Conservation (phyloP, 2,329 filamentous ascomycete species). For the Claviceps arundinis region DNA sequence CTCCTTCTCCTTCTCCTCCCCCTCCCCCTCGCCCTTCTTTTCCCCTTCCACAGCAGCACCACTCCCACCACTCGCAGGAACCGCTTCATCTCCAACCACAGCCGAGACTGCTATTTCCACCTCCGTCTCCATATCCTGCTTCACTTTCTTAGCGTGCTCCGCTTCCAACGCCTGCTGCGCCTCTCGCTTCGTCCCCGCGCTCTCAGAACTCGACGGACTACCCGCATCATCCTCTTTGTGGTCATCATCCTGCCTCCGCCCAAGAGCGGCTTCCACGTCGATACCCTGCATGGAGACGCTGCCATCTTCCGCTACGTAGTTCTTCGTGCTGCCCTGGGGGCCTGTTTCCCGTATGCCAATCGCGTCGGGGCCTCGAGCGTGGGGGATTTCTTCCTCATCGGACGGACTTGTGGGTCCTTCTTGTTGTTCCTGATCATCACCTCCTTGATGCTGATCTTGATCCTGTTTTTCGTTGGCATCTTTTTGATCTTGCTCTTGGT, state of each 20-base stretch:
- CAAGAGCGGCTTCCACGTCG: slow-evolving; percentile 48
- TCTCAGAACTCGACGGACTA: slow-evolving; percentile 17
- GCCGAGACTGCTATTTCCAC: background rate
- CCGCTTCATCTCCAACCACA: background rate
- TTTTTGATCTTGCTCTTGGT: background rate
- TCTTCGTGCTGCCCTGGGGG: slow-evolving; percentile 42
- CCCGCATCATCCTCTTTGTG: slow-evolving; percentile 11
- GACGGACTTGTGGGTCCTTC: slow-evolving; percentile 21
- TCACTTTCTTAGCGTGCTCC: slow-evolving; percentile 33
- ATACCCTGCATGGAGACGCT: slow-evolving; percentile 39
- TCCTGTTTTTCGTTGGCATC: too few relatives aligned
- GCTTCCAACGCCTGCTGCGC: slow-evolving; percentile 35
- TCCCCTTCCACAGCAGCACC: background rate
- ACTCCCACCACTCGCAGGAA: background rate
- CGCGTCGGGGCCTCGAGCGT: slow-evolving; percentile 71
- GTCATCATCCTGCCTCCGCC: slow-evolving; percentile 29
- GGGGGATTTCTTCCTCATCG: slow-evolving; percentile 54
- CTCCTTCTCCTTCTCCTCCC: background rate
- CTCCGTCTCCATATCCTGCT: slow-evolving; percentile 21
- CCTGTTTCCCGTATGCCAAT: slow-evolving; percentile 83
- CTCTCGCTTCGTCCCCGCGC: slow-evolving; percentile 39
- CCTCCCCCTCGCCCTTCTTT: background rate
- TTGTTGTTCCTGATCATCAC: slow-evolving; percentile 9
- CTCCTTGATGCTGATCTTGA: background rate
- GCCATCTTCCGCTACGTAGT: slow-evolving; percentile 24